Evolutionary conservation across 257 asterid species (phyloP).

Genomic region (Phtheirospermum japonicum): DNA sequence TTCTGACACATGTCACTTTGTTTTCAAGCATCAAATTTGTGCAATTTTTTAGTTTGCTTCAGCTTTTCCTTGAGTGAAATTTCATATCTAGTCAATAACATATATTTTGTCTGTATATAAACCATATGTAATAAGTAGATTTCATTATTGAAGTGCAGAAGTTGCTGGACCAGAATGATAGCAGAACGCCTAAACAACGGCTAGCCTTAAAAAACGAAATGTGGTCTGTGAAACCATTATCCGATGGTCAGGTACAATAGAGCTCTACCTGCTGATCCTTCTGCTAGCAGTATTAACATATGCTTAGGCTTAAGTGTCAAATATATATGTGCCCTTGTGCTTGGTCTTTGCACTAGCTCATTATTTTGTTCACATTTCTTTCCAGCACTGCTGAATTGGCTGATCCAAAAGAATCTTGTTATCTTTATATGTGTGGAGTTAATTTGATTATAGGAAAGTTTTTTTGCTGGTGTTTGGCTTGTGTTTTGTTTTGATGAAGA

Average conservation of each 20-base stretch:
- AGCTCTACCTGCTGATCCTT: slow-evolving; percentile 14
- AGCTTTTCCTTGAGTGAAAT: slow-evolving; percentile 10
- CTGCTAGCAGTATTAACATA: not conserved
- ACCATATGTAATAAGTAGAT: slow-evolving; percentile 21
- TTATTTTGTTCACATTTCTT: slow-evolving; percentile 11
- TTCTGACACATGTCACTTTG: slow-evolving; percentile 3
- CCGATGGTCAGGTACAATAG: slow-evolving; percentile 87
- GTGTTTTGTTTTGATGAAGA: slow-evolving; percentile 7
- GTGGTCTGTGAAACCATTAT: slow-evolving; percentile 81
- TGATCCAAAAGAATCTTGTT: slow-evolving; percentile 17
- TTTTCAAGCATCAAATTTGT: slow-evolving; percentile 24
- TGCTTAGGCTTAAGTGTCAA: slow-evolving; percentile 21
- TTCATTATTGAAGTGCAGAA: slow-evolving; percentile 64
- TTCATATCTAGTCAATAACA: slow-evolving; percentile 18
- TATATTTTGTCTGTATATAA: slow-evolving; percentile 1
- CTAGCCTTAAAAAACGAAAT: slow-evolving; percentile 86
- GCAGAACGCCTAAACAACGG: slow-evolving; percentile 67
- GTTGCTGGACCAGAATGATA: slow-evolving; percentile 72
- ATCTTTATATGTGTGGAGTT: slow-evolving; percentile 16
- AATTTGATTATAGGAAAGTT: slow-evolving; percentile 12
- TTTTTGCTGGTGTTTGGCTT: slow-evolving; percentile 1
- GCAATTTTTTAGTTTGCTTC: not conserved
- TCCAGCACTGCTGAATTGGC: slow-evolving; percentile 15
- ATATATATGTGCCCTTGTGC: not conserved
- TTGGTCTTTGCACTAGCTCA: slow-evolving; percentile 12